Evolutionary conservation across 1,139 yeast species (phyloP), one percentile per base, ranked within the genome.

Genomic region (Yamadazyma dendronema): DNA sequence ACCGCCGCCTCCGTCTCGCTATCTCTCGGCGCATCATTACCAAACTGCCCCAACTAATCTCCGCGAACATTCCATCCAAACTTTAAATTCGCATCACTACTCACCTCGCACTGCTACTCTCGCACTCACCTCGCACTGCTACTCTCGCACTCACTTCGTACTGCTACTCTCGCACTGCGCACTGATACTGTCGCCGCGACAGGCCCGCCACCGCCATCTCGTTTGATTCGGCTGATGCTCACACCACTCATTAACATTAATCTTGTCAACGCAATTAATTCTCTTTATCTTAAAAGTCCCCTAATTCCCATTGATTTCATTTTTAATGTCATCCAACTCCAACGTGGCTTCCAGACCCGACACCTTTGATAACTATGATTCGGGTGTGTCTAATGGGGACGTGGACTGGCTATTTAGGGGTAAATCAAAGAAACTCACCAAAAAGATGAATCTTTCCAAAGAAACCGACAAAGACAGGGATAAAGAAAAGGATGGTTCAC

Each of bases 361-460:
- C 2, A 30, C 35, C 12, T 16, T 35, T 13, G 49, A 44, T 11
- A n/a, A 15, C 5, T 56, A 53, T 31, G 68, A 62, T 17, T 61
- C 74, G 3, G 86, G 86, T 3, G 86, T 81, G 4, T 67, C 84
- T 34, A 80, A 81, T 52, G 83, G 83, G 28, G 89, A 83, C 52
- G 87, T 83, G 10, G 89, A 82, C 50, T 83, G 90, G 90, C 60
- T 82, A 17, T 81, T 82, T 49, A 62, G 88, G 43, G 86, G 83
- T 17, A 79, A 76, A 50, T 75, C 79, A 17, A 77, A 81, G 62
- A 77, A 76, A 45, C 55, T 76, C 49, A 65, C 73, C 34, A 77
- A 74, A 50, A 46, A 47, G 27, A 46, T 48, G 50, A 45, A 43
- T 30, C 39, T 41, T 24, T 42, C 36, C 31, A 47, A 48, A 27